Evolutionary conservation across 805 yeast genomes (phyloP), one percentile per base, ranked within the genome.

Genomic region (Tetrapisispora pingtungensis): DNA sequence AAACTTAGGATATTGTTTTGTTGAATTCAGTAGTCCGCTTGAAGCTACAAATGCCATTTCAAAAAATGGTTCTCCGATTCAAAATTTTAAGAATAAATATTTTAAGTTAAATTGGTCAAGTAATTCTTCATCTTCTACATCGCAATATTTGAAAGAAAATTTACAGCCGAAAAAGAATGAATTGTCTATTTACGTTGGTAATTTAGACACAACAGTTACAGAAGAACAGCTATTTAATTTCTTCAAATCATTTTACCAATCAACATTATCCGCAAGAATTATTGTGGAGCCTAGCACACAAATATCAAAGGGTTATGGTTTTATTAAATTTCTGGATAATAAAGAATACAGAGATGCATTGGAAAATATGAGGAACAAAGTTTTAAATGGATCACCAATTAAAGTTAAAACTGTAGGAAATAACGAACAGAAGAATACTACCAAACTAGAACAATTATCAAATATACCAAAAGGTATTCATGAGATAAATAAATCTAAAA

Each of bases 31-130:
- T 24, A 69, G 70, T 42, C 68, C 71, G 42, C 74, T 73, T 17
- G 74, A 75, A 30, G 90, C 93, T 0, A 67, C 78, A 2, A 71
- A 71, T 37, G 95, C 94, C 1, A 58, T 86, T 33, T 65, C 72
- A 43, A 72, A 76, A 44, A 82, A 84, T 60, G 95, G 95, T 2
- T 65, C 73, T 34, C 71, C 70, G 10, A 75, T 89, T 33, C 93
- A 95, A 13, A 72, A 79, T 15, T 50, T 45, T 31, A 67, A 77
- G 28, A 70, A 73, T 49, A 75, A 74, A 42, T 59, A 62, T 32
- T 75, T 88, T 56, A 82, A 80, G 60, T 67, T 88, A 46, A 88
- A 87, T 62, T 82, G 93, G 88, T 93, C 96, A 1, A 72, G 82
- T 8, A 43, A 45, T 15, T 46, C 50, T 22, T 10, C 41, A 6